Percentiles rank a stretch among this genome's conserved stretches.
Evolutionary conservation across 306 rosid species (phyloP).

Genomic region (Lotus japonicus): DNA sequence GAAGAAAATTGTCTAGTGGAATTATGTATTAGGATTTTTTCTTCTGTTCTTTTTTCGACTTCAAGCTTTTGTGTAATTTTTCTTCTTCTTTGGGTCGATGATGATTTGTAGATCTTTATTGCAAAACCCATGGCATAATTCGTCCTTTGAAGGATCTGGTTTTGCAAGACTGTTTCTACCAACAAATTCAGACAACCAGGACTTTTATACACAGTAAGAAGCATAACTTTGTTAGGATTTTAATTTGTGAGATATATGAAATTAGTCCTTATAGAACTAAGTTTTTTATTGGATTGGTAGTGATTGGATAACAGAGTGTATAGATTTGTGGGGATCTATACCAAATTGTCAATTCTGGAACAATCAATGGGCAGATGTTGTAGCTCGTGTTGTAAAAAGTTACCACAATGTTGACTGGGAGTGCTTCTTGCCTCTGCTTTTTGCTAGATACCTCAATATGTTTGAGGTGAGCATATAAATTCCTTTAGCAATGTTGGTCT

Average conservation of each 20-base stretch:
- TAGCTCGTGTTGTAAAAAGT: slow-evolving; percentile 85
- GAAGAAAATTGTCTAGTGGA: slow-evolving; percentile 13
- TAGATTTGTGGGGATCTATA: slow-evolving; percentile 78
- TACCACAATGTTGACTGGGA: slow-evolving; percentile 78
- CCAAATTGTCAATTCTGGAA: slow-evolving; percentile 99
- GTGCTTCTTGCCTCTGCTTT: slow-evolving; percentile 70
- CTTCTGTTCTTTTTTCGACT: neutral
- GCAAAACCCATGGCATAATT: slow-evolving; percentile 99
- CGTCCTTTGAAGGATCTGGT: slow-evolving; percentile 98
- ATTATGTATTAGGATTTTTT: slow-evolving; percentile 5
- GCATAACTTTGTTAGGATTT: slow-evolving; percentile 17
- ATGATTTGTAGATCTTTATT: slow-evolving; percentile 64
- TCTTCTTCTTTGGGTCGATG: slow-evolving; percentile 19
- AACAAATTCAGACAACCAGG: slow-evolving; percentile 73
- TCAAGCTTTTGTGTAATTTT: slow-evolving; percentile 1
- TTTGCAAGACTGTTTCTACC: slow-evolving; percentile 94
- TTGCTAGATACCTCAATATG: slow-evolving; percentile 89
- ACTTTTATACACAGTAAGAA: slow-evolving; percentile 80
- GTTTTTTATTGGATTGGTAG: slow-evolving; percentile 41
- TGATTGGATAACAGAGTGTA: slow-evolving; percentile 69
- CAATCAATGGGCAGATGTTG: slow-evolving; percentile 91
- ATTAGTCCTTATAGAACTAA: slow-evolving; percentile 21
- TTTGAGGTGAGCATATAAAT: slow-evolving; percentile 73
- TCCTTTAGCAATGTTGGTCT: slow-evolving; percentile 16
- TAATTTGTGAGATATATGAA: slow-evolving; percentile 22